phyloP scores from a whole-genome alignment of 2,329 filamentous ascomycete species.

The Diplodia scrobiculata region DNA sequence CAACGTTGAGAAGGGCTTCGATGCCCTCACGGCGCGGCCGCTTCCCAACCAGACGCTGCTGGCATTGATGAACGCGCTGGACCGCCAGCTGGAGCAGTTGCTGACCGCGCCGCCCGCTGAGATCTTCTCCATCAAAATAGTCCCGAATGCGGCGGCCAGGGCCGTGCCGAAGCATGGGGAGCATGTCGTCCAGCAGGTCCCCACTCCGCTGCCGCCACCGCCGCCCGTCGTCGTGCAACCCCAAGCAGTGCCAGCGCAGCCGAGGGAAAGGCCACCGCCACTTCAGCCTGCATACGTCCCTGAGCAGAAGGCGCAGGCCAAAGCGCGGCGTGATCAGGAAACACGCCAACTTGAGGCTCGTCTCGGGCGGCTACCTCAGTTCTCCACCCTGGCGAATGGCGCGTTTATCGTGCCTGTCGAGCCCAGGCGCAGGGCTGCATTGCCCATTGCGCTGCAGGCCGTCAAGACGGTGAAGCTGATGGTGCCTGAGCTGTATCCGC shows the following conservation, averaged over 20 bases:
- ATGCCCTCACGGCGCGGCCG: slow-evolving; percentile 60
- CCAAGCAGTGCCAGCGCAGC: slow-evolving; percentile 18
- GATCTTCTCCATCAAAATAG: slow-evolving; percentile 34
- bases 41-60: slow-evolving; percentile 62
- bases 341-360: slow-evolving; percentile 73
- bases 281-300: slow-evolving; percentile 32
- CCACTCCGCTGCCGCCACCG: not conserved
- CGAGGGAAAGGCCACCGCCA: slow-evolving; percentile 16
- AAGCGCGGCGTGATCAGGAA: slow-evolving; percentile 65
- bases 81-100: slow-evolving; percentile 70
- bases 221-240: slow-evolving; percentile 4
- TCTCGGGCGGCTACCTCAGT: slow-evolving; percentile 67
- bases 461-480: slow-evolving; percentile 68
- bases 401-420: slow-evolving; percentile 72
- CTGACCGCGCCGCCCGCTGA: slow-evolving; percentile 66
- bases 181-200: slow-evolving; percentile 4
- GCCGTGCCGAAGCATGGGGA: slow-evolving; percentile 15
- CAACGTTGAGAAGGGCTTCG: slow-evolving; percentile 76
- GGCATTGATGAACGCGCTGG: slow-evolving; percentile 67
- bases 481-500: slow-evolving; percentile 70
- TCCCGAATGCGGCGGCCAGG: slow-evolving; percentile 30
- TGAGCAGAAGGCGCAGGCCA: slow-evolving; percentile 64
- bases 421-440: slow-evolving; percentile 60
- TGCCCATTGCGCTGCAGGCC: slow-evolving; percentile 63
- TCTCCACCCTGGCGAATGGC: slow-evolving; percentile 69